Conservation (phyloP, 2,329 filamentous ascomycete species). For the Neopestalotiopsis clavispora region DNA sequence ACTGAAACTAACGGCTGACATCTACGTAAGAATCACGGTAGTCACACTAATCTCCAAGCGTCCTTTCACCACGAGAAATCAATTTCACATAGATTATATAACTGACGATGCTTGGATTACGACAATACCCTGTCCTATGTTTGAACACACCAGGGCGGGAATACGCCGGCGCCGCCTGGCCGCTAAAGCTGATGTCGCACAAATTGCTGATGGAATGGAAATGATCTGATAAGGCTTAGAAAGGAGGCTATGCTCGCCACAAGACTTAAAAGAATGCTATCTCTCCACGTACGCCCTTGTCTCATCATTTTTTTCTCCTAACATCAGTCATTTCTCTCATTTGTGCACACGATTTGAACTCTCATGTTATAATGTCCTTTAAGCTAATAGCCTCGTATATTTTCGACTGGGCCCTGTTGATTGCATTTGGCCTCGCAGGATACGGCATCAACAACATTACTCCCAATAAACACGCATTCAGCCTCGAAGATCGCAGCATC, state of each 20-base stretch:
- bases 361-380: not conserved
- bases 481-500: slow-evolving; percentile 1
- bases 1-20: no score
- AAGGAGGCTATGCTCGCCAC: not conserved
- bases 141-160: not conserved
- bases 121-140: not conserved
- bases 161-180: not conserved
- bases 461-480: slow-evolving; percentile 3
- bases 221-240: not conserved
- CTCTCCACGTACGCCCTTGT: not conserved
- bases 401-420: not conserved
- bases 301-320: not conserved
- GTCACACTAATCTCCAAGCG: no score
- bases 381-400: not conserved
- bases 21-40: no score
- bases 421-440: not conserved
- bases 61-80: no score
- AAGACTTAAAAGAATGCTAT: not conserved
- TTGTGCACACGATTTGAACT: not conserved
- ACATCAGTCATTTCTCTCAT: not conserved
- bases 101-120: no score
- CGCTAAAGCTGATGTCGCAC: not conserved
- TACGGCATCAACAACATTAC: slow-evolving; percentile 9
- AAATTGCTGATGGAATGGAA: not conserved
- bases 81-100: no score